Percentiles rank a stretch among this genome's conserved stretches.
phyloP scores from a whole-genome alignment of 164 flowering plant species.

The Berberis vulgaris region DNA sequence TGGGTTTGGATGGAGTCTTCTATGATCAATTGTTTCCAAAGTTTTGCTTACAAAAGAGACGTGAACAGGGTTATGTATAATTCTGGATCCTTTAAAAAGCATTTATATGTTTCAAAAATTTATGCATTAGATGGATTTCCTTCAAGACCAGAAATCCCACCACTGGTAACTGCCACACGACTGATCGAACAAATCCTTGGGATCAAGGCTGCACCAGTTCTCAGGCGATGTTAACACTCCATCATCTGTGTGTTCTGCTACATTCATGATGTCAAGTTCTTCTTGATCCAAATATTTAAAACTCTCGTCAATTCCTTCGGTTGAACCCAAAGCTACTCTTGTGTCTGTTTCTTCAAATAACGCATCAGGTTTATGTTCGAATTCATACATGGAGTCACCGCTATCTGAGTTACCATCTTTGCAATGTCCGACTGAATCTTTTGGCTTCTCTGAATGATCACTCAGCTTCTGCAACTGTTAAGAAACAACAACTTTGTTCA shows the following conservation, averaged over 20 bases:
- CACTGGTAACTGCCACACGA: constrained; percentile 32
- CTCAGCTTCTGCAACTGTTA: constrained; percentile 42
- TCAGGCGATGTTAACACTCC: constrained; percentile 22
- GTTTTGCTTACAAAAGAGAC: no score
- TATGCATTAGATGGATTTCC: no score
- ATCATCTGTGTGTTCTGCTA: constrained; percentile 12
- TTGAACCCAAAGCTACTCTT: constrained; percentile 8
- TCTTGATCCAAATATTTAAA: constrained; percentile 12
- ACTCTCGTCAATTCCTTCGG: constrained; percentile 15
- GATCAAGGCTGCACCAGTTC: constrained; percentile 28
- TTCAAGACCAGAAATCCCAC: constrained; percentile 39
- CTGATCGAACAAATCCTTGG: constrained; percentile 27
- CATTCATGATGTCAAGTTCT: constrained; percentile 7
- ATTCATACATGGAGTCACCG: constrained; percentile 9
- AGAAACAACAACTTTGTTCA: not conserved
- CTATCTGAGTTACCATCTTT: constrained; percentile 14
- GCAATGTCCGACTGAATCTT: constrained; percentile 7
- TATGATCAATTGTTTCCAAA: no score
- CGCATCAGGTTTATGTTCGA: constrained; percentile 13
- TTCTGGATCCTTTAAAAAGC: no score
- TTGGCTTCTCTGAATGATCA: constrained; percentile 12
- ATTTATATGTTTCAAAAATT: no score
- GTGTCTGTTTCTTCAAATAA: constrained; percentile 15
- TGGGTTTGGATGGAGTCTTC: no score
- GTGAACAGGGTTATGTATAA: no score